Evolutionary conservation across 1,284 basidiomycete genomes (phyloP).

Genomic region (Anthracocystis panici-leucophaei): DNA sequence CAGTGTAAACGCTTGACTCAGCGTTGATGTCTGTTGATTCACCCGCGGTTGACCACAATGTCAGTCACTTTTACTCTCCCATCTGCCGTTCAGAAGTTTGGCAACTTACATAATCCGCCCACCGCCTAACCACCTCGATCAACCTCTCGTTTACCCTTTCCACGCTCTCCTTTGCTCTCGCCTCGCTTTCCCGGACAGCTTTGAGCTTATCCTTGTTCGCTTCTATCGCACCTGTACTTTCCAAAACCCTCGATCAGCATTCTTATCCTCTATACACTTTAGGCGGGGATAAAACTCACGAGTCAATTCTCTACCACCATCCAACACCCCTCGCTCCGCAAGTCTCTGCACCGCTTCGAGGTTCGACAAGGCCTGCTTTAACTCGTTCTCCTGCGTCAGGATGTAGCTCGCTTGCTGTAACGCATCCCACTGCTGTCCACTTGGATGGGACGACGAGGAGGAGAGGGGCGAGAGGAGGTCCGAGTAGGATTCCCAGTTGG

Average conservation of each 20-base stretch:
- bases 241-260: too few relatives aligned
- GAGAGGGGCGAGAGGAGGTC: conserved; percentile 14
- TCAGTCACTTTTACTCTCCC: not conserved
- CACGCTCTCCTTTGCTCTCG: not conserved
- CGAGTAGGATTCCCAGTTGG: conserved; percentile 13
- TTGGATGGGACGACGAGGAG: not conserved
- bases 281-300: not conserved
- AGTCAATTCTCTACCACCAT: not conserved
- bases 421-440: conserved; percentile 24
- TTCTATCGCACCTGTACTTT: too few relatives aligned
- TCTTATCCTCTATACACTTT: not conserved
- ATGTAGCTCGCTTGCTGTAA: conserved; percentile 12
- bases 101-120: not conserved
- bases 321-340: conserved; percentile 4
- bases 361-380: not conserved
- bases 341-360: conserved; percentile 1
- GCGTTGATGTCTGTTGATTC: conserved; percentile 6
- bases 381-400: conserved; percentile 9
- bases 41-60: not conserved
- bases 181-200: too few relatives aligned
- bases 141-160: not conserved
- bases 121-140: not conserved
- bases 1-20: conserved; percentile 14
- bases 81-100: too few relatives aligned
- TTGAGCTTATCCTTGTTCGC: not conserved